Conservation (phyloP, 345 rosid genomes). For the Sisymbrium irio region DNA sequence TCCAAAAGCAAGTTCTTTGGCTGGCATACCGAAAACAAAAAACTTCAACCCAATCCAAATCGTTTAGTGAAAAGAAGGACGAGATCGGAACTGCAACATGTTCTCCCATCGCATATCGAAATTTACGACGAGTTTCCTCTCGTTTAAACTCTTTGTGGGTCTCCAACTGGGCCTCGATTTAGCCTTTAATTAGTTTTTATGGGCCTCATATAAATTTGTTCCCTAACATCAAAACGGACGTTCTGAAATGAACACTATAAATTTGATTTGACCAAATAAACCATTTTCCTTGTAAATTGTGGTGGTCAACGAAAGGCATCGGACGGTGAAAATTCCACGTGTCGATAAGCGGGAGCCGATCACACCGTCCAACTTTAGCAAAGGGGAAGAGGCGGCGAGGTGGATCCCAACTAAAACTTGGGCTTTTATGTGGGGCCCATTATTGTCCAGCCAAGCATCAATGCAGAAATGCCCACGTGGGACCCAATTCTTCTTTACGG, state of each 20-base stretch:
- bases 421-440: constrained; percentile 32
- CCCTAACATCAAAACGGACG: no score
- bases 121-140: background rate
- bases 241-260: no score
- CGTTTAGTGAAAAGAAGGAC: no score
- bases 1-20: constrained; percentile 25
- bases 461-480: constrained; percentile 9
- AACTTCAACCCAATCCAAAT: constrained; percentile 1
- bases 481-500: constrained; percentile 7
- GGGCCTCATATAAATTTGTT: background rate
- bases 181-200: background rate
- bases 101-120: no score
- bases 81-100: no score
- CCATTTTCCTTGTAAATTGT: background rate
- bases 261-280: no score
- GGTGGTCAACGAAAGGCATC: constrained; percentile 7
- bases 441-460: constrained; percentile 25
- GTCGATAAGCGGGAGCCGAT: background rate
- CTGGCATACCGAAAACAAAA: constrained; percentile 12
- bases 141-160: background rate
- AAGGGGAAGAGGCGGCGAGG: constrained; percentile 29
- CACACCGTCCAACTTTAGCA: constrained; percentile 31
- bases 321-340: constrained; percentile 26
- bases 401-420: constrained; percentile 30
- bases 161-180: background rate